phyloP scores from a whole-genome alignment of 305 asterid species.

The Fraxinus albicans region DNA sequence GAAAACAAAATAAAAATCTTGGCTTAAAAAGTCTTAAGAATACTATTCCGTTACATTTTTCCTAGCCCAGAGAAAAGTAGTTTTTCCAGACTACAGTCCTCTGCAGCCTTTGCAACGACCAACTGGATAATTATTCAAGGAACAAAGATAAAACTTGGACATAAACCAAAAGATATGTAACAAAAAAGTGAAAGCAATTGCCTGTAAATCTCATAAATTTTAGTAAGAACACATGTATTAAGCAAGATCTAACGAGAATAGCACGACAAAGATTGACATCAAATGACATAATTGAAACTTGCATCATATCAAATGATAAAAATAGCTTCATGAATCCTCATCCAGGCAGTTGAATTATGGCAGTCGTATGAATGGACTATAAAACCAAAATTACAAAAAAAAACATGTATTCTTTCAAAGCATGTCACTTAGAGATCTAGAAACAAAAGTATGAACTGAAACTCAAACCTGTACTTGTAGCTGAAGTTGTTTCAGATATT shows the following conservation, averaged over 20 bases:
- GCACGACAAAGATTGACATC: background rate
- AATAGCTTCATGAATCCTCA: background rate
- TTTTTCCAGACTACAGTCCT: too few relatives aligned
- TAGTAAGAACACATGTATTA: background rate
- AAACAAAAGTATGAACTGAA: background rate
- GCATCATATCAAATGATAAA: background rate
- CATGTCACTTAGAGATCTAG: background rate
- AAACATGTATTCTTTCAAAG: background rate
- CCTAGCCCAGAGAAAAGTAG: too few relatives aligned
- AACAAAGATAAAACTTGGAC: too few relatives aligned
- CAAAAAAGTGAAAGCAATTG: background rate
- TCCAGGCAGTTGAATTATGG: background rate
- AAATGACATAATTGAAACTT: background rate
- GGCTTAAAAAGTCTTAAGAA: too few relatives aligned
- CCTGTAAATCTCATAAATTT: background rate
- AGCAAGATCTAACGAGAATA: background rate
- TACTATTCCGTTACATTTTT: too few relatives aligned
- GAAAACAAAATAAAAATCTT: too few relatives aligned
- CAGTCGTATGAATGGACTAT: background rate
- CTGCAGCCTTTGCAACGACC: too few relatives aligned
- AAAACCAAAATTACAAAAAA: background rate
- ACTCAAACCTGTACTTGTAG: constrained; percentile 52
- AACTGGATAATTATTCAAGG: too few relatives aligned
- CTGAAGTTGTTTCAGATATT: background rate
- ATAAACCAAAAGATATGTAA: too few relatives aligned